phyloP scores from a whole-genome alignment of 768 basidiomycete species.

The Mycena alexandri region DNA sequence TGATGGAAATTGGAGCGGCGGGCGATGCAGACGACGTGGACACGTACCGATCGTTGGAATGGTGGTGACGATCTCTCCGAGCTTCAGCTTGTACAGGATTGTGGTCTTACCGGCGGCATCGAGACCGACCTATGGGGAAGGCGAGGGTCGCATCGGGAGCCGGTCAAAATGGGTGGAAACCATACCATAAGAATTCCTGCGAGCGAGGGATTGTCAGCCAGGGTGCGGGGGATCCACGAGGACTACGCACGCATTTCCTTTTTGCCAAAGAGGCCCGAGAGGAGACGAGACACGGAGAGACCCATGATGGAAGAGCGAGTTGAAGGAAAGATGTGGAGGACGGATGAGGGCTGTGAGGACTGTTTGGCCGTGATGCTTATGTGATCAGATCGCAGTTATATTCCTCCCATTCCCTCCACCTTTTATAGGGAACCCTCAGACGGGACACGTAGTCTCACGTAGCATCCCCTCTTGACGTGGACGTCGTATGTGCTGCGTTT shows the following conservation, averaged over 20 bases:
- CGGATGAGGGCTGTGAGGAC: constrained; percentile 16
- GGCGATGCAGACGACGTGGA: constrained; percentile 33
- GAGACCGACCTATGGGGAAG: constrained; percentile 84
- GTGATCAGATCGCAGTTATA: not conserved
- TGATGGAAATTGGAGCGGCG: constrained; percentile 38
- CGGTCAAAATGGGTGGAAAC: constrained; percentile 40
- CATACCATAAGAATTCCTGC: constrained; percentile 96
- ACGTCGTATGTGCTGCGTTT: constrained; percentile 20
- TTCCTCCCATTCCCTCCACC: not conserved
- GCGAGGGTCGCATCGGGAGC: constrained; percentile 24
- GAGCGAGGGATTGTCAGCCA: constrained; percentile 46
- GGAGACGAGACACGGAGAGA: constrained; percentile 79
- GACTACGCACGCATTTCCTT: constrained; percentile 96
- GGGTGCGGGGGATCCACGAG: constrained; percentile 47
- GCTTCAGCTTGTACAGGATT: constrained; percentile 99
- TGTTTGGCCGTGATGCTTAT: not conserved
- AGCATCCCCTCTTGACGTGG: not conserved
- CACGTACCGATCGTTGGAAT: constrained; percentile 98
- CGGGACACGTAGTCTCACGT: constrained; percentile 24
- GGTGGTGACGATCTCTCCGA: constrained; percentile 99
- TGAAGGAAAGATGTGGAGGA: constrained; percentile 31
- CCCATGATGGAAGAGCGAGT: constrained; percentile 66
- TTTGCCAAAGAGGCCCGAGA: constrained; percentile 94
- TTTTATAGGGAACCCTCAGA: constrained; percentile 3
- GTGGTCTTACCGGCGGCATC: constrained; percentile 99